These are phyloP conservation scores for Blastobotrys apis DNA, from an alignment of 1,139 yeast species.

Conservation along the genomic window DNA sequence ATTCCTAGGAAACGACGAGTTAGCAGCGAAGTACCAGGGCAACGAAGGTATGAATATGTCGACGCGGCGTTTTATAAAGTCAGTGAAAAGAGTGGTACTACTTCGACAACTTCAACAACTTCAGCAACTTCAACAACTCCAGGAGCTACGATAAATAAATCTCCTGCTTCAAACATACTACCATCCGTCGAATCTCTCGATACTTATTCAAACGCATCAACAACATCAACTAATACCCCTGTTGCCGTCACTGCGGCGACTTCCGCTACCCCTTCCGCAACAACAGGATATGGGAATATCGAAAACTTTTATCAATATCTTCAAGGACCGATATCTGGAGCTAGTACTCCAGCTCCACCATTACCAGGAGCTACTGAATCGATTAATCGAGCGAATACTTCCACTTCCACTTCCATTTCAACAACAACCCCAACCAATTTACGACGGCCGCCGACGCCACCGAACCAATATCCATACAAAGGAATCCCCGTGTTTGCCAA, in stretches of 20 bases:
- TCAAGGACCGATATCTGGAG: background rate
- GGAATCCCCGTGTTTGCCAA: slow-evolving; percentile 11
- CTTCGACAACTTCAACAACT: background rate
- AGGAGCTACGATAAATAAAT: too few relatives aligned
- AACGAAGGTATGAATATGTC: slow-evolving; percentile 16
- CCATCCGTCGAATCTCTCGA: background rate
- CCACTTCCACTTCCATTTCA: too few relatives aligned
- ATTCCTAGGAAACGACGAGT: slow-evolving; percentile 17
- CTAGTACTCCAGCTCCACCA: background rate
- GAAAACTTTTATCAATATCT: slow-evolving; percentile 6
- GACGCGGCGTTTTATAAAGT: slow-evolving; percentile 13
- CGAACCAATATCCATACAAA: background rate
- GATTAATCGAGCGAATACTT: too few relatives aligned
- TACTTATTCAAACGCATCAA: background rate
- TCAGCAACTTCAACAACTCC: too few relatives aligned
- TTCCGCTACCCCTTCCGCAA: too few relatives aligned
- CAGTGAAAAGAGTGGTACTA: background rate
- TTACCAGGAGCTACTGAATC: background rate
- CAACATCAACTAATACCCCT: background rate
- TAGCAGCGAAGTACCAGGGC: slow-evolving; percentile 14
- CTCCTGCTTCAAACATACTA: too few relatives aligned
- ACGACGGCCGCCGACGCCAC: slow-evolving; percentile 2
- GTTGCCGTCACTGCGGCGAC: too few relatives aligned
- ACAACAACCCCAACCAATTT: background rate
- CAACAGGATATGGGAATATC: background rate